Percentiles rank a stretch among this genome's conserved stretches.
phyloP scores from a whole-genome alignment of 345 rosid genomes.

The Acer yangbiense region DNA sequence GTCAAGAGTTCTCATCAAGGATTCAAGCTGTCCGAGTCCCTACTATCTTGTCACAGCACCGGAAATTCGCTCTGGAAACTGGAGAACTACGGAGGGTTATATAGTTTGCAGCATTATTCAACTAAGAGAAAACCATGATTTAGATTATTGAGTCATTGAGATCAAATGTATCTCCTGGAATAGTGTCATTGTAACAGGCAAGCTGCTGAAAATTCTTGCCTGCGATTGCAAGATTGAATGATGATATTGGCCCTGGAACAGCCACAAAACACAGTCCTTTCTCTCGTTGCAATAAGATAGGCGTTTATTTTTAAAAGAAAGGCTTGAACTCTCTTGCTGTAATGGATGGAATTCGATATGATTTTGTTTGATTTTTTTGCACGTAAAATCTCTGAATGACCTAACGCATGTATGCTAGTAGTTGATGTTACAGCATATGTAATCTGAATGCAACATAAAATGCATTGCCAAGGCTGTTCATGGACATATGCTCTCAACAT shows the following conservation, averaged over 20 bases:
- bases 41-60: conserved; percentile 74
- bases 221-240: not conserved
- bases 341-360: not conserved
- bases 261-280: not conserved
- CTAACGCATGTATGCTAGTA: not conserved
- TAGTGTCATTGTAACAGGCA: not conserved
- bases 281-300: not conserved
- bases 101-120: conserved; percentile 15
- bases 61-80: conserved; percentile 67
- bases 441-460: not conserved
- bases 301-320: not conserved
- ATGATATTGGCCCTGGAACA: not conserved
- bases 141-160: not conserved
- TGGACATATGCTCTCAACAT: not conserved
- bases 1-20: conserved; percentile 38
- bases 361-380: not conserved
- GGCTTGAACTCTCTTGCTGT: not conserved
- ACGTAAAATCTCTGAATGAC: not conserved
- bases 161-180: not conserved
- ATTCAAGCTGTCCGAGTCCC: conserved; percentile 48
- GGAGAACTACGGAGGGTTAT: conserved; percentile 71
- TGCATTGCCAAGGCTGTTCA: not conserved
- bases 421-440: not conserved
- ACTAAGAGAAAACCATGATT: not conserved
- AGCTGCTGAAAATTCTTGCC: not conserved